Base-by-base conservation (phyloP, 371 early-diverging fungal species). In the Umbelopsis sp. region DNA sequence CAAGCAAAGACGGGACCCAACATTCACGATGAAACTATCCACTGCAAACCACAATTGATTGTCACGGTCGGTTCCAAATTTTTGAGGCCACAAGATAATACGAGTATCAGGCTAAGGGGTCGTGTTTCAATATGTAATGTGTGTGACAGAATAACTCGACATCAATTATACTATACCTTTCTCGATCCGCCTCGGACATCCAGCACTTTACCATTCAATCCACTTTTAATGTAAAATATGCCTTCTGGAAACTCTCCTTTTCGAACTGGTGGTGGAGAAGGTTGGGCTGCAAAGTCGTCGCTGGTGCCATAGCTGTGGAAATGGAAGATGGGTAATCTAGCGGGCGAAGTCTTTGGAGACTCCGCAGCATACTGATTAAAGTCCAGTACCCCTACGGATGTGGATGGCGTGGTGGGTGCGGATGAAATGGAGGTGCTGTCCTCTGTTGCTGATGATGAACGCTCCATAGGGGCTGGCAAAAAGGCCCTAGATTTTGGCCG, bases 21-120 rank as follows among this genome's bases (percentile, higher is more conserved):
- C 44, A 24, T 20, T 63, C 24, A 9, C 52, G 45, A 20, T 51
- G 35, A 52, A 14, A 12, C 41, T 29, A 11, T 79, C 80, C 76
- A 72, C 79, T 74, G 32, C 79, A 80, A 68, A 81, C 81, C 81
- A 83, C 6, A 83, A 65, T 51, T 83, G 83, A 48, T 81, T 83
- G 14, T 80, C 83, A 65, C 83, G 71, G 50, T 80, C 83, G 10
- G 78, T 73, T 52, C 79, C 78, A 37, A 79, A 76, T 32, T 83
- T 83, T 1, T 81, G 81, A 62, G 80, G 72, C 81, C 81, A 81
- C 52, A 83, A 70, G 11, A 83, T 44, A 25, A 18, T 35, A 25
- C 32, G 37, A 12, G 24, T 50, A 4, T 35, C 50, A 50, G 29
- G 44, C 64, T 63, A 29, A 29, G 4, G 3, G 29, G 29, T 52